phyloP scores from a whole-genome alignment of 257 asterid species.

The Coffea canephora region DNA sequence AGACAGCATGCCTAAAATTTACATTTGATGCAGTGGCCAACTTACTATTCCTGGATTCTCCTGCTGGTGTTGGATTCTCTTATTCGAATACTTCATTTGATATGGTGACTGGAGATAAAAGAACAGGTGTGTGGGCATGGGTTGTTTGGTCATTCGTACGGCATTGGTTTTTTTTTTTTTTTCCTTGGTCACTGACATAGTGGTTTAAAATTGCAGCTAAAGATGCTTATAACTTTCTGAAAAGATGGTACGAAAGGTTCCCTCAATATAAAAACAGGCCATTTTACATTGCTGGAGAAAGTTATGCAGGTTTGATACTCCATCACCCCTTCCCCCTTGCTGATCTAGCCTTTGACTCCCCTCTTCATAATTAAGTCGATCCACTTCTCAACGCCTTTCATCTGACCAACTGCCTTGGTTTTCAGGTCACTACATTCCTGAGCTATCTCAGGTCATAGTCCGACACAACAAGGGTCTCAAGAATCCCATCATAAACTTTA shows the following conservation, averaged over 20 bases:
- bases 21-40: slow-evolving; percentile 50
- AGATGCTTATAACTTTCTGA: slow-evolving; percentile 52
- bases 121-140: slow-evolving; percentile 36
- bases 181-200: neutral
- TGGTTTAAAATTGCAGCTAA: slow-evolving; percentile 31
- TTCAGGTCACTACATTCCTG: slow-evolving; percentile 62
- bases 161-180: neutral
- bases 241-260: slow-evolving; percentile 55
- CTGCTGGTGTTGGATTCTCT: slow-evolving; percentile 74
- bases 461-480: slow-evolving; percentile 34
- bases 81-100: slow-evolving; percentile 50
- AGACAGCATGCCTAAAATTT: neutral
- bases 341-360: no score
- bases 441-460: slow-evolving; percentile 50
- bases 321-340: no score
- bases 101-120: slow-evolving; percentile 42
- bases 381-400: no score
- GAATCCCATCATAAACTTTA: slow-evolving; percentile 50
- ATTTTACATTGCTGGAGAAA: slow-evolving; percentile 65
- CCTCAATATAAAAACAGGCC: slow-evolving; percentile 50
- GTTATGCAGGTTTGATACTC: slow-evolving; percentile 53
- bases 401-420: neutral
- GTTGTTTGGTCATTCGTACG: neutral
- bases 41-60: slow-evolving; percentile 61
- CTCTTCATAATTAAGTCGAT: no score